A percentile compares a stretch with the other conserved stretches of the same genome.
These are phyloP conservation scores for Daldinia sp. DNA, from an alignment of 2,329 filamentous ascomycete species.

Conservation along the genomic window DNA sequence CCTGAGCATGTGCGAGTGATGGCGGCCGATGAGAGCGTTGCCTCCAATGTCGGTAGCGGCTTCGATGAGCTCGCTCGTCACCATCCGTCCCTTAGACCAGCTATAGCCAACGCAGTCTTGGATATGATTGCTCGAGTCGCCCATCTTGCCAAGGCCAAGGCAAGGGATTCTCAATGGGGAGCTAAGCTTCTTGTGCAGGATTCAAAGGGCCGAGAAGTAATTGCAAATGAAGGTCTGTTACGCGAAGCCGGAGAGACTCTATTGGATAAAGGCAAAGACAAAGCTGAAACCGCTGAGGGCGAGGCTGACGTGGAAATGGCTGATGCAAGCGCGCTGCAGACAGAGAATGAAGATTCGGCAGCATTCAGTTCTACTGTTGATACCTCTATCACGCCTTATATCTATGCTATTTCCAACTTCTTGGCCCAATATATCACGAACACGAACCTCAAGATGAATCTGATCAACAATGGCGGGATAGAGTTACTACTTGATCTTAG, in stretches of 20 bases:
- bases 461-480: conserved; percentile 83
- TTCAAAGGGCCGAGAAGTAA: conserved; percentile 67
- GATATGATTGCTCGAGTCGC: conserved; percentile 89
- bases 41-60: conserved; percentile 79
- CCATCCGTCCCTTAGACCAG: conserved; percentile 83
- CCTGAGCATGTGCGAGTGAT: conserved; percentile 88
- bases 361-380: conserved; percentile 42
- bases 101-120: conserved; percentile 86
- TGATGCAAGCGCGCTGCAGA: conserved; percentile 59
- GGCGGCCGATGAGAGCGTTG: conserved; percentile 76
- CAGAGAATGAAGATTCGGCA: conserved; percentile 38
- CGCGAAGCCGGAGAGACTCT: conserved; percentile 42
- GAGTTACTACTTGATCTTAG: conserved; percentile 87
- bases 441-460: conserved; percentile 75
- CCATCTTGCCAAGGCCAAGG: conserved; percentile 77
- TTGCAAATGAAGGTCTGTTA: conserved; percentile 63
- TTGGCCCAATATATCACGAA: conserved; percentile 81
- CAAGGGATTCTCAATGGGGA: conserved; percentile 77
- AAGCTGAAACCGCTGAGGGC: conserved; percentile 48
- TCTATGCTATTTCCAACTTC: conserved; percentile 82
- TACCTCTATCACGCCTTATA: conserved; percentile 72
- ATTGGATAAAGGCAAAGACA: conserved; percentile 55
- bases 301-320: conserved; percentile 74
- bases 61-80: conserved; percentile 97
- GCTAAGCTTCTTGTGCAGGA: conserved; percentile 79